Evolutionary conservation across 164 flowering plant genomes (phyloP).

Genomic region (Stephania yunnanensis): DNA sequence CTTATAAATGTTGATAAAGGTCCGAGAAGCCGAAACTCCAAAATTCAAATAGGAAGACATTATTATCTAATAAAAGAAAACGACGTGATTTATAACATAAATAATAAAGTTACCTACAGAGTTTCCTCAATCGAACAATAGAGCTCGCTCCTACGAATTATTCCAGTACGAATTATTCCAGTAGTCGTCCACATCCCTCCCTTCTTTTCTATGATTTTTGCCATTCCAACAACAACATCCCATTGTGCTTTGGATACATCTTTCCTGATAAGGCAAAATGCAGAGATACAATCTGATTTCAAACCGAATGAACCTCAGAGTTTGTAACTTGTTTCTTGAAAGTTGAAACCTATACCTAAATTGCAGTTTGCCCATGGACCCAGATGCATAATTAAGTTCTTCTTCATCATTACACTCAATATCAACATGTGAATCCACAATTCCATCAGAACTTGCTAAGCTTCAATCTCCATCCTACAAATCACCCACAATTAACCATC

Average conservation of each 20-base stretch:
- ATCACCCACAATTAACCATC: neutral
- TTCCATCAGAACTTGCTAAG: constrained; percentile 22
- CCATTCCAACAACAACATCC: constrained; percentile 58
- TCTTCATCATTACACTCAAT: constrained; percentile 21
- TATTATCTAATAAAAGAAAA: neutral
- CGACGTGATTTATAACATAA: neutral
- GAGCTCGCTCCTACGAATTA: constrained; percentile 50
- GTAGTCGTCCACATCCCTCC: constrained; percentile 66
- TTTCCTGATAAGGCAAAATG: constrained; percentile 35
- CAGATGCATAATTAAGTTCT: constrained; percentile 23
- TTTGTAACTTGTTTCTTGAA: neutral
- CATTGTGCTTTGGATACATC: constrained; percentile 55
- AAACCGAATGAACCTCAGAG: neutral
- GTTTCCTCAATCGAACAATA: constrained; percentile 68
- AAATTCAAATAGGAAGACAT: neutral
- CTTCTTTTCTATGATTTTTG: constrained; percentile 58
- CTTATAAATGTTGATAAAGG: neutral
- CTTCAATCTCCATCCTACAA: constrained; percentile 16
- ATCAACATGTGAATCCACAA: constrained; percentile 24
- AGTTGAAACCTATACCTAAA: constrained; percentile 27
- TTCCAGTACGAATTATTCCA: constrained; percentile 74
- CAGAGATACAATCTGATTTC: neutral
- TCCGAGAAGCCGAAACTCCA: neutral
- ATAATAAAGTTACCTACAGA: constrained; percentile 38
- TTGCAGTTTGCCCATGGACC: constrained; percentile 34